Base-by-base conservation (phyloP, 306 rosid genomes). In the Cajanus cajan region DNA sequence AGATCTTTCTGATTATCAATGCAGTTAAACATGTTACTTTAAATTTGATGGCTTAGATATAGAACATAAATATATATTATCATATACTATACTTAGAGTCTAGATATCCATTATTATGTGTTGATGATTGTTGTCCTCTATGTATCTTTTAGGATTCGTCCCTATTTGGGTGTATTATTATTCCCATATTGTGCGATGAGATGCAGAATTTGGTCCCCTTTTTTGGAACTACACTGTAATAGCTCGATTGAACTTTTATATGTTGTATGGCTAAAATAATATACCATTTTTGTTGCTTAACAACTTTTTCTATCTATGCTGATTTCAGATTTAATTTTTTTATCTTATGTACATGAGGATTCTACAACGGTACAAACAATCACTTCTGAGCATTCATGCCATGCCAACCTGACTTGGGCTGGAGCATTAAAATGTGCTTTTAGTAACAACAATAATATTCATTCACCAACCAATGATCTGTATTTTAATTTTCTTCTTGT, bases 171-270 rank as follows among this genome's bases (percentile, higher is more conserved):
- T 62, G 31, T 82, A 57, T 68, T 76, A 31, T 37, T 71, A 31
- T 44, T 71, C 84, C 89, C 91, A 78, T 71, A 50, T 71, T 83
- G 91, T 74, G 91, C 33, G 91, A 88, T 88, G 90, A 82, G 51
- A 33, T 55, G 47, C 43, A 24, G 74, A 68, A 28, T 65, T 75
- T 21, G 74, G 83, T 76, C 82, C 71, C 71, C n/a, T 37, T 51
- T 48, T 37, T 82, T 71, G 72, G 72, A 48, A 63, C 71, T 36
- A 66, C 43, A 8, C 50, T 86, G 83, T 74, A 61, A 84, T 71
- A 64, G 63, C 73, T 52, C 59, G 62, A 47, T 69, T 74, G 18
- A 58, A 68, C 73, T 68, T 82, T 81, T 57, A 57, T 68, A 57
- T 75, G 43, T 73, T 16, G 14, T 48, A 48, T 48, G 55, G 22